Percentiles rank a stretch among this genome's conserved stretches.
Conservation (phyloP, 1,139 yeast species). For the Yamadazyma conglobata region DNA sequence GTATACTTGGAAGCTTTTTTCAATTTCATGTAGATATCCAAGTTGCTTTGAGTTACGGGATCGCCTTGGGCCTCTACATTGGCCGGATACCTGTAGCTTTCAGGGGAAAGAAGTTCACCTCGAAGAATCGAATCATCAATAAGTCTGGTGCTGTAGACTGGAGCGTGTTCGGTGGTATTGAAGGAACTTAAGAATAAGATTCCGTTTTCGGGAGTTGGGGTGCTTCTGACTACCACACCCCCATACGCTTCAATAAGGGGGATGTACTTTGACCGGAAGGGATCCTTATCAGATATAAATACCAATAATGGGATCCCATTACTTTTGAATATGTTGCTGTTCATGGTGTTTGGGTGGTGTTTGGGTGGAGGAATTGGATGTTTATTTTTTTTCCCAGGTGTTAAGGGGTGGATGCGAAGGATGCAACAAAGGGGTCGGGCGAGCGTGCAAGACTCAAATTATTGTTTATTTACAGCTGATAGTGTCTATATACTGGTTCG, state of each 20-base stretch:
- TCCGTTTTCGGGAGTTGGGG: conserved; percentile 15
- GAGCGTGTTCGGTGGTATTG: conserved; percentile 8
- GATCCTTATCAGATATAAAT: conserved; percentile 10
- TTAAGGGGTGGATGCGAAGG: conserved; percentile 2
- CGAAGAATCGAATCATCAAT: conserved; percentile 20
- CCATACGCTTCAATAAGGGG: conserved; percentile 28
- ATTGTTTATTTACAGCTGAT: not conserved
- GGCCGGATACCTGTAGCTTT: too few species aligned
- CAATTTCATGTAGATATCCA: conserved; percentile 2
- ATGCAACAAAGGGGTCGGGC: not conserved
- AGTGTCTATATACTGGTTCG: too few species aligned
- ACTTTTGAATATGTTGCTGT: conserved; percentile 1
- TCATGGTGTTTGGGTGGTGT: not conserved
- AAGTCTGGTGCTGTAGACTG: conserved; percentile 15
- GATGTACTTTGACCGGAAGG: conserved; percentile 5
- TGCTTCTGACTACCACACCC: conserved; percentile 26
- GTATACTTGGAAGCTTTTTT: conserved; percentile 35
- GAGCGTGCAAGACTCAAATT: conserved; percentile 1
- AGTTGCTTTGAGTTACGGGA: not conserved
- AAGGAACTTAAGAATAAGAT: conserved; percentile 13
- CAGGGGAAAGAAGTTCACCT: conserved; percentile 6
- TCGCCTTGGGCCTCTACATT: not conserved
- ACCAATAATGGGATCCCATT: conserved; percentile 10
- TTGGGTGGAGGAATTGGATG: conserved; percentile 5
- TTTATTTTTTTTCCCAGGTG: conserved; percentile 6